Conservation (phyloP, 345 rosid species). For the Litchi chinensis region DNA sequence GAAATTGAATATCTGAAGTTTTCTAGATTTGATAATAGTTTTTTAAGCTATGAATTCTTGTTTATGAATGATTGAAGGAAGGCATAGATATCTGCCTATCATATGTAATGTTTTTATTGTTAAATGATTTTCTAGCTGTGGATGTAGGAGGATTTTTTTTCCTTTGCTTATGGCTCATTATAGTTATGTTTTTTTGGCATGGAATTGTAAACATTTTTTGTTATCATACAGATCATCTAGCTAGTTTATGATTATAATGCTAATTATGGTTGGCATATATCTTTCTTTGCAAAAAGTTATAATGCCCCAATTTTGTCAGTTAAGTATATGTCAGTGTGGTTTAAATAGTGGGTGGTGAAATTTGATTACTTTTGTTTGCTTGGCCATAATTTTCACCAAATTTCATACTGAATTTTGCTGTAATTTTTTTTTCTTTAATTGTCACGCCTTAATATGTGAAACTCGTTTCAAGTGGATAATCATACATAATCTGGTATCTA, state of each 20-base stretch:
- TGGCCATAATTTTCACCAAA: neutral
- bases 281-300: neutral
- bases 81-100: neutral
- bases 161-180: neutral
- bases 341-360: neutral
- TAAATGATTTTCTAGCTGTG: neutral
- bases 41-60: neutral
- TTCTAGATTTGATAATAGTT: neutral
- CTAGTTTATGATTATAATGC: neutral
- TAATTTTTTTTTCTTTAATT: neutral
- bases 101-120: neutral
- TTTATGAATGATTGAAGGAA: neutral
- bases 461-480: conserved; percentile 1
- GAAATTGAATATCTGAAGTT: neutral
- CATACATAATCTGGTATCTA: neutral
- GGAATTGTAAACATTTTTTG: neutral
- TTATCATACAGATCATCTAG: neutral
- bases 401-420: neutral
- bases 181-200: neutral
- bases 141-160: neutral
- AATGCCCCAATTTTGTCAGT: neutral
- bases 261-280: neutral
- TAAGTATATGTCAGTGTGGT: neutral
- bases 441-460: neutral
- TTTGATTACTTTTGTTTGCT: neutral